Conservation (phyloP, 2,329 filamentous ascomycete genomes). For the Fusarium oxysporum region DNA sequence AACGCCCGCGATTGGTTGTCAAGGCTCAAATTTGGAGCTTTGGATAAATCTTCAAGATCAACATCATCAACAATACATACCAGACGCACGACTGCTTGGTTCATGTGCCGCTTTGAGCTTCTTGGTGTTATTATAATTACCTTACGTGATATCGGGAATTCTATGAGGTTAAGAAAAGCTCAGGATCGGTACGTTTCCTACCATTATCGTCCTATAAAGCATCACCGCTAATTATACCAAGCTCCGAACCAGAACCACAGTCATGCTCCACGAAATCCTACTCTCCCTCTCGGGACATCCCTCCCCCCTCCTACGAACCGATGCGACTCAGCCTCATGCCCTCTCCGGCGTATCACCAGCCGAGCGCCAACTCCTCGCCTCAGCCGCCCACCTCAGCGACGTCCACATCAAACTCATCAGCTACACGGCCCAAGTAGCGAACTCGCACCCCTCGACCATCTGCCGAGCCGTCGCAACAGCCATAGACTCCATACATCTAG, state of each 20-base stretch:
- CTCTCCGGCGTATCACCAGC: slow-evolving; percentile 74
- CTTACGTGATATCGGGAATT: slow-evolving; percentile 57
- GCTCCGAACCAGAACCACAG: slow-evolving; percentile 18
- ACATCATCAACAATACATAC: not conserved
- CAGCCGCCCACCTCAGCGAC: slow-evolving; percentile 80
- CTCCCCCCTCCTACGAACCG: slow-evolving; percentile 81
- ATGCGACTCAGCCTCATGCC: slow-evolving; percentile 59
- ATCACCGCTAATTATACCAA: slow-evolving; percentile 31
- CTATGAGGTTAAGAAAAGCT: slow-evolving; percentile 51
- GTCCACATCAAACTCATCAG: slow-evolving; percentile 79
- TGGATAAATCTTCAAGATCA: not conserved
- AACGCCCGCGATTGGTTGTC: not conserved
- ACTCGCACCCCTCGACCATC: slow-evolving; percentile 80
- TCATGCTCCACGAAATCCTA: slow-evolving; percentile 98
- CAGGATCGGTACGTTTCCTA: slow-evolving; percentile 37
- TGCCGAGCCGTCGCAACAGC: slow-evolving; percentile 88
- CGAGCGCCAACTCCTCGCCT: slow-evolving; percentile 83
- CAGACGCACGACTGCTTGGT: slow-evolving; percentile 8
- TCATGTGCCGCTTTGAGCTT: slow-evolving; percentile 67
- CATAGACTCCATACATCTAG: slow-evolving; percentile 79
- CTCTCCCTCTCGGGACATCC: slow-evolving; percentile 95
- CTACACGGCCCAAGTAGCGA: slow-evolving; percentile 74
- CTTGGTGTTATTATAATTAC: slow-evolving; percentile 63
- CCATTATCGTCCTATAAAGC: not conserved
- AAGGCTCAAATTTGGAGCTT: not conserved